A percentile compares a stretch with the other conserved stretches of the same genome.
These are phyloP conservation scores for Eucalyptus erythrocorys DNA, from an alignment of 345 rosid species.

Conservation along the genomic window DNA sequence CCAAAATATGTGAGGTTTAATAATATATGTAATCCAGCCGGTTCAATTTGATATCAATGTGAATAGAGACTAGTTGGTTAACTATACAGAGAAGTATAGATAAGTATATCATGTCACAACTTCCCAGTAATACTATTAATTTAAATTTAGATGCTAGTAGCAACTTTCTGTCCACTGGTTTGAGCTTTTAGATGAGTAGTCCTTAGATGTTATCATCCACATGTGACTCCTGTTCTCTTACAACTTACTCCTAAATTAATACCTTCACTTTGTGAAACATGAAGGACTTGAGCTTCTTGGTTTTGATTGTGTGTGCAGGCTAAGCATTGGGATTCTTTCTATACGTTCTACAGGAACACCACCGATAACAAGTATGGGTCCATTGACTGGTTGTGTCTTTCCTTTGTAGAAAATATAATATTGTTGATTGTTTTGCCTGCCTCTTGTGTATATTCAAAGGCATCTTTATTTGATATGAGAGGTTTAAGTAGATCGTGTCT, in stretches of 20 bases:
- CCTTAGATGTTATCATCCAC: not conserved
- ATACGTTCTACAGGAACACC: conserved; percentile 76
- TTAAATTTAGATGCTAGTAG: not conserved
- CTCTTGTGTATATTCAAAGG: not conserved
- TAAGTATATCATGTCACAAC: not conserved
- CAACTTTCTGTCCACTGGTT: not conserved
- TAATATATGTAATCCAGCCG: not conserved
- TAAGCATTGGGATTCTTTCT: conserved; percentile 91
- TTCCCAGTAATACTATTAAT: not conserved
- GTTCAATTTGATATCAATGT: not conserved
- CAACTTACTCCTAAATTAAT: not conserved
- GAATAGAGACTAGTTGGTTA: not conserved
- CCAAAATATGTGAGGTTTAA: not conserved
- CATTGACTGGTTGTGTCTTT: not conserved
- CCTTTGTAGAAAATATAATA: not conserved
- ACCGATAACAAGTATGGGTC: conserved; percentile 81
- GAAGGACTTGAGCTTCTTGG: not conserved
- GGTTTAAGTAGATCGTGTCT: not conserved
- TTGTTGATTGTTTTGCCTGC: not conserved
- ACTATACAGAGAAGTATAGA: not conserved
- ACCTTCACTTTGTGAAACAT: not conserved
- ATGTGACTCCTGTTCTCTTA: not conserved
- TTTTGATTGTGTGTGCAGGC: conserved; percentile 41
- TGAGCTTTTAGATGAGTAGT: not conserved
- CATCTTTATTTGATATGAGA: not conserved